phyloP scores from a whole-genome alignment of 1,139 yeast species.

The Magnusiomyces sp. region DNA sequence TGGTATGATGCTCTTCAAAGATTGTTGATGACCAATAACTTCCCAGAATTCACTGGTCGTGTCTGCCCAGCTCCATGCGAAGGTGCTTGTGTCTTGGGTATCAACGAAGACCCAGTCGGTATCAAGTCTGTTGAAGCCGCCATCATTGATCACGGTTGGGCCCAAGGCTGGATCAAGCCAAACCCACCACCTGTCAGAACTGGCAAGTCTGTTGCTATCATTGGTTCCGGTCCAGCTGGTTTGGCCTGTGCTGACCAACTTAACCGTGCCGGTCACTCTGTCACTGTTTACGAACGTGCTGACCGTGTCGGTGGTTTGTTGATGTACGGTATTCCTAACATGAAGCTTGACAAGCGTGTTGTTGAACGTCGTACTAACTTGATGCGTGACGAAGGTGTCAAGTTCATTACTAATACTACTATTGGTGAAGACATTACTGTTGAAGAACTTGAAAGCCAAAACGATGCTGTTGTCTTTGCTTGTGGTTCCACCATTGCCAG shows the following conservation, averaged over 20 bases:
- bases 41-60: conserved; percentile 97
- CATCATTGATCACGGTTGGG: conserved; percentile 91
- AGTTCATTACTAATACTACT: conserved; percentile 65
- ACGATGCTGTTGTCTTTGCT: conserved; percentile 86
- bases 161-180: conserved; percentile 93
- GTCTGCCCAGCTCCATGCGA: conserved; percentile 99
- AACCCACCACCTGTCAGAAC: conserved; percentile 71
- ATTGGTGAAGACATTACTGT: conserved; percentile 73
- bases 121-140: conserved; percentile 95
- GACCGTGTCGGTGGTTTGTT: conserved; percentile 95
- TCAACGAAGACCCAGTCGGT: conserved; percentile 91
- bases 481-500: conserved; percentile 96
- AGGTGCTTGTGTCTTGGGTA: conserved; percentile 95
- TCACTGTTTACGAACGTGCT: conserved; percentile 86
- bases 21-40: conserved; percentile 90
- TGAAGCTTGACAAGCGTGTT: conserved; percentile 90
- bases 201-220: conserved; percentile 73
- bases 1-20: conserved; percentile 94
- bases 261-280: conserved; percentile 89
- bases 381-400: conserved; percentile 83
- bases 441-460: conserved; percentile 51
- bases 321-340: conserved; percentile 99
- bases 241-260: conserved; percentile 94
- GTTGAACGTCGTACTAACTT: conserved; percentile 91
- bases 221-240: conserved; percentile 98